A percentile compares a stretch with the other conserved stretches of the same genome.
Evolutionary conservation across 768 basidiomycete genomes (phyloP).

Genomic region (Suillus hirtellus): DNA sequence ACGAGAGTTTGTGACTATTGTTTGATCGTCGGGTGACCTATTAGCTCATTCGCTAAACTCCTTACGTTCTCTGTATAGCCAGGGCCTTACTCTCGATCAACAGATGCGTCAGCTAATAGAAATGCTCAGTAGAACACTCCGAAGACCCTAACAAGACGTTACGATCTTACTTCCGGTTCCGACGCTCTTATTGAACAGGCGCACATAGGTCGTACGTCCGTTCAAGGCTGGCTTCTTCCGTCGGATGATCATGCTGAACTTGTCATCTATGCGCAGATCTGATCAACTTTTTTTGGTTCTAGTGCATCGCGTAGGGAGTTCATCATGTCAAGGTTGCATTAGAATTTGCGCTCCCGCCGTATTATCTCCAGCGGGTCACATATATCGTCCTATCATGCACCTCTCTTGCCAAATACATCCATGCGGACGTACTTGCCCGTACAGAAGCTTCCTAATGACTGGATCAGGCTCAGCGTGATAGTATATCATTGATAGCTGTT

Average conservation of each 20-base stretch:
- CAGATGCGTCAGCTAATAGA: neutral
- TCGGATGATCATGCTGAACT: neutral
- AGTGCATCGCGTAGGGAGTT: conserved; percentile 8
- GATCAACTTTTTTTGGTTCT: neutral
- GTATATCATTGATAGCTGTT: conserved; percentile 4
- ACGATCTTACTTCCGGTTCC: neutral
- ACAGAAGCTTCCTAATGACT: conserved; percentile 1
- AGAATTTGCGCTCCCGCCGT: neutral
- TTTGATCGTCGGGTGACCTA: neutral
- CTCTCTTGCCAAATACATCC: conserved; percentile 1
- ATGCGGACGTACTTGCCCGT: neutral
- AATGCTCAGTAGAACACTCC: neutral
- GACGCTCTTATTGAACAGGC: conserved; percentile 1
- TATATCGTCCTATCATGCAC: neutral
- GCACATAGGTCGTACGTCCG: neutral
- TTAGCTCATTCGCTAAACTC: conserved; percentile 4
- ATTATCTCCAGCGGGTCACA: neutral
- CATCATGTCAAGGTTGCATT: conserved; percentile 16
- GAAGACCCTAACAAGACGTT: neutral
- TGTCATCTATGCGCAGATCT: neutral
- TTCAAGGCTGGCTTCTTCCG: neutral
- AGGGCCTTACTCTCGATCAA: neutral
- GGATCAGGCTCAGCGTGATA: conserved; percentile 7
- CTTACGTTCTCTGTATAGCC: neutral
- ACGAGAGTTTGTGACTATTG: conserved; percentile 3